These are phyloP conservation scores for Saturnispora kantuleensis DNA, from an alignment of 805 yeast species.

Conservation along the genomic window DNA sequence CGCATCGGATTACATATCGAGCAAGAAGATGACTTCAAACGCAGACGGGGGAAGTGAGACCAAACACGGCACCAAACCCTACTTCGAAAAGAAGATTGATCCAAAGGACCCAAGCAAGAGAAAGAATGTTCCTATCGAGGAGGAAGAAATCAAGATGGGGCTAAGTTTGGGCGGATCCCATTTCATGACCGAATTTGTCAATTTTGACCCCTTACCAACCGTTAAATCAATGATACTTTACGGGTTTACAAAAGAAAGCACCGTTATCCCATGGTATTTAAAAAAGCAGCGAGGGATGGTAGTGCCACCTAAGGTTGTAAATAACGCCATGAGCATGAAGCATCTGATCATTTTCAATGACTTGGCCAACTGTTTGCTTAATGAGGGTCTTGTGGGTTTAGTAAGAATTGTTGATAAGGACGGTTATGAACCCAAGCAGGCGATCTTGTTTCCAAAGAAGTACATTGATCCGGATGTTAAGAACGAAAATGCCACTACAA, in stretches of 20 bases:
- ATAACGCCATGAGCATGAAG: slow-evolving; percentile 1
- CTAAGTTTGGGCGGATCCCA: slow-evolving; percentile 57
- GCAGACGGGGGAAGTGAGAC: too few species aligned
- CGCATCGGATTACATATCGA: slow-evolving; percentile 6
- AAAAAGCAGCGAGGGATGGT: slow-evolving; percentile 46
- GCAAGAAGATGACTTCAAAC: slow-evolving; percentile 2
- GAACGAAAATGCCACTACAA: slow-evolving; percentile 11
- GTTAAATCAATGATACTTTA: slow-evolving; percentile 52
- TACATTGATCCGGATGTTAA: slow-evolving; percentile 15
- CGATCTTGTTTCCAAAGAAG: slow-evolving; percentile 18
- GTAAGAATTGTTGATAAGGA: slow-evolving; percentile 52
- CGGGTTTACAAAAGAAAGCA: slow-evolving; percentile 40
- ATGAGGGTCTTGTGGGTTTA: slow-evolving; percentile 39
- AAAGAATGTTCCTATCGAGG: slow-evolving; percentile 26
- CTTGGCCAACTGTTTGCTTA: slow-evolving; percentile 43
- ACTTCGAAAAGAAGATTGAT: slow-evolving; percentile 10
- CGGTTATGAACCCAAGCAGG: slow-evolving; percentile 20
- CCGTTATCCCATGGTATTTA: slow-evolving; percentile 50
- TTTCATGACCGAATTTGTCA: slow-evolving; percentile 41
- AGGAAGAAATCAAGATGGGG: slow-evolving; percentile 30
- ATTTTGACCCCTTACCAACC: slow-evolving; percentile 28
- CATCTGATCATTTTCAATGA: slow-evolving; percentile 37
- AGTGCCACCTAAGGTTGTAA: slow-evolving; percentile 24
- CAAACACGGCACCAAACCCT: not conserved
- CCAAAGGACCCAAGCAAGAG: slow-evolving; percentile 22